phyloP scores from a whole-genome alignment of 1,139 yeast species.

The Geotrichum aggregatum region DNA sequence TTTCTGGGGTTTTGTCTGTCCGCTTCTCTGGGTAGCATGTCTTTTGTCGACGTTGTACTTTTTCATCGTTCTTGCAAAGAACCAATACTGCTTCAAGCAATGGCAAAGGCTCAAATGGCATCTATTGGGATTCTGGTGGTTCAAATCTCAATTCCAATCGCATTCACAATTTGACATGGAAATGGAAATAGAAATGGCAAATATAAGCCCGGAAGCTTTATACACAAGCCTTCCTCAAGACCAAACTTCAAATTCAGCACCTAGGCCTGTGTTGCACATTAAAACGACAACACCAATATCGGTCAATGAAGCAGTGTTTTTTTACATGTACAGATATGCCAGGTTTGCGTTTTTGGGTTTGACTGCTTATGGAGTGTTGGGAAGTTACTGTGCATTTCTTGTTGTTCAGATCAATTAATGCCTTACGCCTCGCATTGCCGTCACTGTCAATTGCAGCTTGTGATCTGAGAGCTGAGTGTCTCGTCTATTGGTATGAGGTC shows the following conservation, averaged over 20 bases:
- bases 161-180: too few species aligned
- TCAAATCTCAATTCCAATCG: too few species aligned
- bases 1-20: constrained; percentile 4
- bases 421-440: neutral
- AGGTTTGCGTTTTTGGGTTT: neutral
- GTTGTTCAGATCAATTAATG: neutral
- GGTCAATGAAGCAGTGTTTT: neutral
- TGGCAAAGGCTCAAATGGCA: too few species aligned
- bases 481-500: neutral
- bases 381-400: neutral
- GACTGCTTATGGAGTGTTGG: neutral
- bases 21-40: neutral
- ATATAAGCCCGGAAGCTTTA: neutral
- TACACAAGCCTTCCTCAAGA: too few species aligned
- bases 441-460: too few species aligned
- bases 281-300: neutral
- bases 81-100: too few species aligned
- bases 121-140: too few species aligned
- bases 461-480: too few species aligned
- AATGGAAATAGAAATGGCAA: constrained; percentile 2
- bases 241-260: too few species aligned
- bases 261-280: neutral
- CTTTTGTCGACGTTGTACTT: neutral
- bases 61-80: neutral
- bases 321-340: neutral